Conservation (phyloP, 129 eudicot genomes). For the Chrysanthemum seticuspe region DNA sequence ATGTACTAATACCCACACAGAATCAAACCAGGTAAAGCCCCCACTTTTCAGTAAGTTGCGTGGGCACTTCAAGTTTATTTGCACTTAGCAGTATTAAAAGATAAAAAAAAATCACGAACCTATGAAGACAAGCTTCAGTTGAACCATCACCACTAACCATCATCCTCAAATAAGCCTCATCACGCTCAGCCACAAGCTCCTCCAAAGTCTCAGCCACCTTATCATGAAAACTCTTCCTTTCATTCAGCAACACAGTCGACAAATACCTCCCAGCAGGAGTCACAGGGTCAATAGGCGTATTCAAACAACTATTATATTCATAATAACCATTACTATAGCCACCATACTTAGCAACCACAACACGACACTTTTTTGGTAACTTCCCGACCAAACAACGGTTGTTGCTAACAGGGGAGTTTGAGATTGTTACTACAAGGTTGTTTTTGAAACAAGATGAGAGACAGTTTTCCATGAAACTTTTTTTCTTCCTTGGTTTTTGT, state of each 20-base stretch:
- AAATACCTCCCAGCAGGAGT: conserved; percentile 63
- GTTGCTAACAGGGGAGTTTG: not conserved
- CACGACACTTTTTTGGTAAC: not conserved
- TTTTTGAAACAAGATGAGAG: conserved; percentile 35
- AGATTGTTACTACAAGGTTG: conserved; percentile 11
- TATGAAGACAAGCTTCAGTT: conserved; percentile 67
- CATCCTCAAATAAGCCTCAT: conserved; percentile 48
- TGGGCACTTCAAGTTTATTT: too few relatives aligned
- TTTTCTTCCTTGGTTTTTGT: too few relatives aligned
- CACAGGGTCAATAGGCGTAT: conserved; percentile 62
- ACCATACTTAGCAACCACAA: conserved; percentile 11
- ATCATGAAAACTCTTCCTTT: conserved; percentile 51
- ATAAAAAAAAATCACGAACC: conserved; percentile 32
- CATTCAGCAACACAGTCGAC: conserved; percentile 59
- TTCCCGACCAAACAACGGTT: too few relatives aligned
- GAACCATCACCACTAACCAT: conserved; percentile 50
- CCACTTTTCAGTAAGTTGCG: too few relatives aligned
- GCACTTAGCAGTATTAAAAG: too few relatives aligned
- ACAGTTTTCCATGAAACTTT: conserved; percentile 48
- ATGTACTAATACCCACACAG: not conserved
- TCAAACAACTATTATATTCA: conserved; percentile 57
- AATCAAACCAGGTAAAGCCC: not conserved
- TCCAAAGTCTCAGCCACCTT: conserved; percentile 65
- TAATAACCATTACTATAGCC: conserved; percentile 27
- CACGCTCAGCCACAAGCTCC: conserved; percentile 46